Conservation (phyloP, 495 filamentous ascomycete species). For the Penicillium nucicola region DNA sequence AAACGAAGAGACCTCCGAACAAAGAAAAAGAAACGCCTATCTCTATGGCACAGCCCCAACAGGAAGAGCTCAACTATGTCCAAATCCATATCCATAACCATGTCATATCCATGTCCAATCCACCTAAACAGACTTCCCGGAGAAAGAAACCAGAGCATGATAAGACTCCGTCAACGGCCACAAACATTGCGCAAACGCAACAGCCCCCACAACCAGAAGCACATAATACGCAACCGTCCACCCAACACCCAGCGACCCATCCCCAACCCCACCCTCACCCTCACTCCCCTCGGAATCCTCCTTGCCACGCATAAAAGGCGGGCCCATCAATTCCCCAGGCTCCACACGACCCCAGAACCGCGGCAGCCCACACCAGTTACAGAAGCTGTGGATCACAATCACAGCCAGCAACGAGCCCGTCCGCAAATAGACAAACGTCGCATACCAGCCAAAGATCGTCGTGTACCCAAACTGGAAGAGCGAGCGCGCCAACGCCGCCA, state of each 20-base stretch:
- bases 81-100: too few species aligned
- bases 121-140: background rate
- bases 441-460: constrained; percentile 88
- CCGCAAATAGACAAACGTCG: constrained; percentile 84
- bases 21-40: too few species aligned
- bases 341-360: constrained; percentile 77
- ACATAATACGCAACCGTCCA: constrained; percentile 81
- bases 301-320: constrained; percentile 35
- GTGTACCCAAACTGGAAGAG: constrained; percentile 90
- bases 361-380: constrained; percentile 91
- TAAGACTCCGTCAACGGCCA: constrained; percentile 68
- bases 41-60: too few species aligned
- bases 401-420: constrained; percentile 75
- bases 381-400: constrained; percentile 79
- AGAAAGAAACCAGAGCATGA: constrained; percentile 44
- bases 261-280: constrained; percentile 11
- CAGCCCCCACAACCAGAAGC: constrained; percentile 67
- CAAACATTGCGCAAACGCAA: constrained; percentile 63
- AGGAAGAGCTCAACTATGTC: too few species aligned
- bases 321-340: constrained; percentile 30
- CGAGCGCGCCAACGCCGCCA: constrained; percentile 61
- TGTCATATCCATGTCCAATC: too few species aligned
- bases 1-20: too few species aligned
- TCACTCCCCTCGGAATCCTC: constrained; percentile 31
- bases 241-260: constrained; percentile 32